Conservation (phyloP, 2,329 filamentous ascomycete species). For the Penicillium sclerotigenum region DNA sequence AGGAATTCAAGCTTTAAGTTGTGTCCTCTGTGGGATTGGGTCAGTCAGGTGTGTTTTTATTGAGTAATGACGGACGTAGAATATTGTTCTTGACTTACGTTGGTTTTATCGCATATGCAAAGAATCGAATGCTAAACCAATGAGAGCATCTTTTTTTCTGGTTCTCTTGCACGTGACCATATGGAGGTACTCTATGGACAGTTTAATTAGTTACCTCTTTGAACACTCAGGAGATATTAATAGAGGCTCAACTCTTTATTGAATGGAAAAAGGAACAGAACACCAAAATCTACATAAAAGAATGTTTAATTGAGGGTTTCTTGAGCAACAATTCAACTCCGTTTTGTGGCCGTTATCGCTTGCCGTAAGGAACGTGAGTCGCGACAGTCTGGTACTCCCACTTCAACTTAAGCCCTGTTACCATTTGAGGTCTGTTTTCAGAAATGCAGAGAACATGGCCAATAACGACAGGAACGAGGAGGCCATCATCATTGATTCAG, state of each 20-base stretch:
- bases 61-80: neutral
- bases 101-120: neutral
- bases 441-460: constrained; percentile 18
- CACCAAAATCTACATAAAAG: rapidly evolving
- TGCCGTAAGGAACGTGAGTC: neutral
- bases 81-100: neutral
- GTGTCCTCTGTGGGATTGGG: neutral
- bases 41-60: neutral
- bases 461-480: constrained; percentile 18
- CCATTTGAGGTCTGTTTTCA: neutral
- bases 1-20: neutral
- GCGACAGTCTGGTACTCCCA: constrained; percentile 3
- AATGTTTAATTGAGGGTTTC: neutral
- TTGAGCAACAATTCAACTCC: neutral
- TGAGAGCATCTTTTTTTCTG: constrained; percentile 8
- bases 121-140: neutral
- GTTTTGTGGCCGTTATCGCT: neutral
- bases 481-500: constrained; percentile 29
- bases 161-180: constrained; percentile 1
- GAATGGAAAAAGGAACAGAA: neutral
- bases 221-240: neutral
- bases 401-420: neutral
- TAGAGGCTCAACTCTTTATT: neutral
- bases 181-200: neutral
- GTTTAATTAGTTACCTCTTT: neutral